Evolutionary conservation across 495 filamentous ascomycete species (phyloP).

Genomic region (Talaromyces stipitatus): DNA sequence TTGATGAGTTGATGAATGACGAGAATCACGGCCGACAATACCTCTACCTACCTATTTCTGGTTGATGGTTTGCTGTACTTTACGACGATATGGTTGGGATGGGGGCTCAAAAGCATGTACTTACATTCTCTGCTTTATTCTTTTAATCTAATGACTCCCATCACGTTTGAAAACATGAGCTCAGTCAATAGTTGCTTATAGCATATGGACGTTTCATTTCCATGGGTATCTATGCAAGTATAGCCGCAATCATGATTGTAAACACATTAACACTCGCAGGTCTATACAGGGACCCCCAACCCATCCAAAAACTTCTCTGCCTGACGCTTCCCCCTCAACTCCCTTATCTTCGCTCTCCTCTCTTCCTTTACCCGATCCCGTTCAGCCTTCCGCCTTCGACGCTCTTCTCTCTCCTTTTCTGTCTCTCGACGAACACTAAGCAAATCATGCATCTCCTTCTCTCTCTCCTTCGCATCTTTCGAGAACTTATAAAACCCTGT

Average conservation of each 20-base stretch:
- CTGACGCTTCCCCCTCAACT: conserved; percentile 49
- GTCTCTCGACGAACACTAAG: conserved; percentile 60
- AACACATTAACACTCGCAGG: too few species aligned
- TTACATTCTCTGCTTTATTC: not conserved
- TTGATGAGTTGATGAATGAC: conserved; percentile 1
- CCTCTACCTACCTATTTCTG: not conserved
- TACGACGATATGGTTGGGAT: not conserved
- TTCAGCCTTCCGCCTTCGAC: conserved; percentile 37
- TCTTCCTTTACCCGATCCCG: conserved; percentile 44
- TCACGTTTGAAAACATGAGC: too few species aligned
- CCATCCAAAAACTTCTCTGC: conserved; percentile 67
- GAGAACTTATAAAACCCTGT: conserved; percentile 87
- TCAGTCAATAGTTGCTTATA: too few species aligned
- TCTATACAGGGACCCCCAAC: conserved; percentile 9
- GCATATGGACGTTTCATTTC: too few species aligned
- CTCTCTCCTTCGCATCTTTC: conserved; percentile 54
- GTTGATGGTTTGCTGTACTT: not conserved
- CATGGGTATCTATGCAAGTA: too few species aligned
- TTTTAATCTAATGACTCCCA: not conserved
- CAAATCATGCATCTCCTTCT: conserved; percentile 69
- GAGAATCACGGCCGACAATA: conserved; percentile 2
- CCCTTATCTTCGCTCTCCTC: conserved; percentile 49
- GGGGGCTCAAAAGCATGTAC: not conserved
- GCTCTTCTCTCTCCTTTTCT: conserved; percentile 49
- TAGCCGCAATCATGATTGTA: too few species aligned